Conservation (phyloP, 306 rosid genomes). For the Cicer yamashitae region DNA sequence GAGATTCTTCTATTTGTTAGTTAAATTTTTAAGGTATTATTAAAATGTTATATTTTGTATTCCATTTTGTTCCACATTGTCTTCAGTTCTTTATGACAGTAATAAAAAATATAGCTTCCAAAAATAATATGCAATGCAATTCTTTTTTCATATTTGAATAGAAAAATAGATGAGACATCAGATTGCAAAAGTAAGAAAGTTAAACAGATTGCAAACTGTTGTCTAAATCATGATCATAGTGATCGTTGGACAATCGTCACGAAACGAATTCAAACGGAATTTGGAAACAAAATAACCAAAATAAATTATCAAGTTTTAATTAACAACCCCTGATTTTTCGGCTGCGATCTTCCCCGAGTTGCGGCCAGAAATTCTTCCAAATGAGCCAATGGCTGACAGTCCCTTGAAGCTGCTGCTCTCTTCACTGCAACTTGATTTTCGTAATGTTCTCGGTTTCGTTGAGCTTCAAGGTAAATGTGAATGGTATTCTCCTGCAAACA, state of each 20-base stretch:
- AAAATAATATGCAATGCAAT: not conserved
- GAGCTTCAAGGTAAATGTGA: constrained; percentile 71
- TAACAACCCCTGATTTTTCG: constrained; percentile 50
- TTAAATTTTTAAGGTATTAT: constrained; percentile 25
- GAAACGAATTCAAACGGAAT: constrained; percentile 15
- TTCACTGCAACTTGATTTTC: constrained; percentile 81
- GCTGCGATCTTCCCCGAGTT: constrained; percentile 59
- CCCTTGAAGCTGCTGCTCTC: constrained; percentile 94
- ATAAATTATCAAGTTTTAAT: constrained; percentile 41
- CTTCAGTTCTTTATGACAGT: constrained; percentile 15
- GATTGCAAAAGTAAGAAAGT: too few species aligned
- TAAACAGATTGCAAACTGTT: constrained; percentile 4
- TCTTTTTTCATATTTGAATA: not conserved
- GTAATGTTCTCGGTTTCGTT: constrained; percentile 64
- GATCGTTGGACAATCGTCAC: too few species aligned
- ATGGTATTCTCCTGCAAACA: constrained; percentile 77
- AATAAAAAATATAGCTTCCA: not conserved
- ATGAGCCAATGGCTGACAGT: constrained; percentile 73
- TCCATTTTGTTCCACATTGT: constrained; percentile 12
- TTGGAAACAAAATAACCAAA: not conserved
- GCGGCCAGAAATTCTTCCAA: constrained; percentile 64
- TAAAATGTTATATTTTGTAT: not conserved
- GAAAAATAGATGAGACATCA: not conserved
- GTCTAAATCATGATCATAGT: too few species aligned
- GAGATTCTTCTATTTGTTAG: constrained; percentile 18